Conservation (phyloP, 257 asterid species). For the Solanum lignicaule region DNA sequence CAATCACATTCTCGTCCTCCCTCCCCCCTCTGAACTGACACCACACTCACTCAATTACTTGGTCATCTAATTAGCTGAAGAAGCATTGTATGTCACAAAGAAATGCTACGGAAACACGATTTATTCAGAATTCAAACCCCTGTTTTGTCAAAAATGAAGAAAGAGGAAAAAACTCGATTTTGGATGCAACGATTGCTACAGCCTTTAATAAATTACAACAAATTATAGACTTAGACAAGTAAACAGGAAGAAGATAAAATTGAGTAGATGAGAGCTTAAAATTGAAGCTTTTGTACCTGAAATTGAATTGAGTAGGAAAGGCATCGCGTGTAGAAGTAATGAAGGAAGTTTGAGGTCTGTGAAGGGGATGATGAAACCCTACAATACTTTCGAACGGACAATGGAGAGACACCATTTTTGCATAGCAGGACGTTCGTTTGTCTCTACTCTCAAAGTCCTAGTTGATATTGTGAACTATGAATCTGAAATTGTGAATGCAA, state of each 20-base stretch:
- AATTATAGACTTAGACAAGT: background rate
- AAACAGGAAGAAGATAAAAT: background rate
- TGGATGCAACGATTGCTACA: background rate
- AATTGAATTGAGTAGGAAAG: background rate
- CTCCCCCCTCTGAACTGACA: background rate
- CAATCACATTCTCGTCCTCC: background rate
- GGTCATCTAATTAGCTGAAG: background rate
- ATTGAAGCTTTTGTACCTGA: constrained; percentile 3
- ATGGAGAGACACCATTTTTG: background rate
- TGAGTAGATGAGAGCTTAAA: background rate
- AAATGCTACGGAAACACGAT: background rate
- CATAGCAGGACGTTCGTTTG: background rate
- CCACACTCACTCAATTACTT: background rate
- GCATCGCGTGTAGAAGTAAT: background rate
- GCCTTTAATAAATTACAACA: background rate
- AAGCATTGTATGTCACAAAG: background rate
- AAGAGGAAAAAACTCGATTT: background rate
- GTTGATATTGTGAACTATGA: background rate
- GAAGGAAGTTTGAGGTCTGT: background rate
- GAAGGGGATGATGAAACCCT: constrained; percentile 2
- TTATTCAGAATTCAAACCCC: background rate
- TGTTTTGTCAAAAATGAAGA: background rate
- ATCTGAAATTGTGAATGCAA: background rate
- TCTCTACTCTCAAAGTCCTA: too few species aligned
- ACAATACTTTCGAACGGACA: background rate